A percentile compares a stretch with the other conserved stretches of the same genome.
These are phyloP conservation scores for Pseudisothecium myosuroides DNA, from an alignment of 225 moss, liverwort and hornwort species.

Conservation along the genomic window DNA sequence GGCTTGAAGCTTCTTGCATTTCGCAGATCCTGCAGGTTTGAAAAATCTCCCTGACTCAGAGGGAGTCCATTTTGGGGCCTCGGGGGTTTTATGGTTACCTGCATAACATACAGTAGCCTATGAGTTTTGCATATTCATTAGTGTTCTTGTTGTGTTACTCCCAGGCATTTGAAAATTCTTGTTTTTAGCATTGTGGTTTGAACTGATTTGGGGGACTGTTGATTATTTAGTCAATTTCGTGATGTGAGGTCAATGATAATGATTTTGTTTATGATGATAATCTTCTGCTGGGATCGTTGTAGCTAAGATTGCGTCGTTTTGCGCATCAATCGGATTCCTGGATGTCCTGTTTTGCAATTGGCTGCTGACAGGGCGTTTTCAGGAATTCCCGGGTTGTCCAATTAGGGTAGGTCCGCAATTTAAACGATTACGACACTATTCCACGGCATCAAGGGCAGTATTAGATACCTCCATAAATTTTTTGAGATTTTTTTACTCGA, in stretches of 20 bases:
- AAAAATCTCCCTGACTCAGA: background rate
- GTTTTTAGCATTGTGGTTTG: background rate
- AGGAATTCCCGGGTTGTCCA: background rate
- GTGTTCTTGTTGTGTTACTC: background rate
- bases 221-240: background rate
- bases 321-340: background rate
- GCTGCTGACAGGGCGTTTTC: background rate
- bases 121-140: background rate
- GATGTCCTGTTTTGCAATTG: background rate
- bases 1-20: conserved; percentile 59
- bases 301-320: background rate
- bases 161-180: background rate
- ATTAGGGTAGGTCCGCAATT: background rate
- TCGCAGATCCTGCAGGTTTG: conserved; percentile 77
- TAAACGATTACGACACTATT: background rate
- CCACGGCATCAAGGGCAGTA: background rate
- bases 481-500: background rate
- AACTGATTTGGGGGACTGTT: background rate
- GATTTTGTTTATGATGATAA: background rate
- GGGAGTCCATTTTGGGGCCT: background rate
- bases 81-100: background rate
- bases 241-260: background rate
- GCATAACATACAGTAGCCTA: background rate
- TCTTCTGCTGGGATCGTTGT: background rate
- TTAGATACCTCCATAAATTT: background rate